Evolutionary conservation across 2,329 filamentous ascomycete species (phyloP).

Genomic region (Corniculantispora saksenae): DNA sequence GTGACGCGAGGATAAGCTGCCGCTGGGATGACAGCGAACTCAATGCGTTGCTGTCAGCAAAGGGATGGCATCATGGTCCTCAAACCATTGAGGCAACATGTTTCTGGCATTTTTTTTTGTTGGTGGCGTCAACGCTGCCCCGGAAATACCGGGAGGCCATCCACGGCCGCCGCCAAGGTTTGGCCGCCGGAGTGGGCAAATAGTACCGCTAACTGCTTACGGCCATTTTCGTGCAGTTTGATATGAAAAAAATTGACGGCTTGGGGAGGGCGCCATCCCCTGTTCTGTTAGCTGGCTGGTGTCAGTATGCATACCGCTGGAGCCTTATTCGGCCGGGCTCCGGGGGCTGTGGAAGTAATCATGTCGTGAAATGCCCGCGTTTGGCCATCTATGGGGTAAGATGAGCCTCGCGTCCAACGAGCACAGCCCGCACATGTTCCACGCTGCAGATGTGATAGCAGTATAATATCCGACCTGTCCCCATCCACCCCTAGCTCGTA

Average conservation of each 20-base stretch:
- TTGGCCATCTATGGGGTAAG: neutral
- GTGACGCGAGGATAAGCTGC: neutral
- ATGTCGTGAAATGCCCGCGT: slow-evolving; percentile 10
- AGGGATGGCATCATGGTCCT: neutral
- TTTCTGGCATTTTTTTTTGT: neutral
- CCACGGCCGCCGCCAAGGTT: neutral
- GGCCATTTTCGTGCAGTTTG: slow-evolving; percentile 7
- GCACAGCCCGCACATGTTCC: slow-evolving; percentile 11
- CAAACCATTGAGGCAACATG: neutral
- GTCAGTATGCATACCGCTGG: neutral
- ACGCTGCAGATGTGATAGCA: neutral
- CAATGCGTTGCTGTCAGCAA: neutral
- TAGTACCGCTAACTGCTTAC: slow-evolving; percentile 1
- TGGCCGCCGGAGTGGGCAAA: neutral
- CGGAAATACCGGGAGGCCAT: neutral
- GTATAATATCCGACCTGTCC: slow-evolving; percentile 13
- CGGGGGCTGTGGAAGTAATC: slow-evolving; percentile 9
- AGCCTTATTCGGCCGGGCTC: slow-evolving; percentile 10
- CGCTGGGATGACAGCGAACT: neutral
- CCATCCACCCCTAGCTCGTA: neutral
- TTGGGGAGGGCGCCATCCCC: neutral
- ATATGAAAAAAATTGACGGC: neutral
- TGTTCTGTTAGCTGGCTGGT: neutral
- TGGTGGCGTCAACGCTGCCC: neutral
- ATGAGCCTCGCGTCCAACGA: neutral